Evolutionary conservation across 1,284 basidiomycete species (phyloP), one percentile per base, ranked within the genome.

Genomic region (Cerrena zonata): DNA sequence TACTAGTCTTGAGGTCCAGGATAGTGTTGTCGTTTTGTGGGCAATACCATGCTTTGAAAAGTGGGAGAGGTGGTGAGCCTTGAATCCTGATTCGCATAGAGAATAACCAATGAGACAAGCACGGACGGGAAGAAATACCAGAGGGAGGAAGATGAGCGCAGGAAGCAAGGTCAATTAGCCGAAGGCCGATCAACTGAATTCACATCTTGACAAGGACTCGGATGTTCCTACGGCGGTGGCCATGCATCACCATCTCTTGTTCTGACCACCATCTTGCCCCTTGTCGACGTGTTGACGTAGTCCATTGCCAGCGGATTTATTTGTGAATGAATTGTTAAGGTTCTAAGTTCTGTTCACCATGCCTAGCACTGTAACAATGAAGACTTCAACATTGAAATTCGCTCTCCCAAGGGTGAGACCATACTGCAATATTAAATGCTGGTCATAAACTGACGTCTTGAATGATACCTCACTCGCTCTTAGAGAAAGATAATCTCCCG

Each of bases 1-100:
- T 54, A 2, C 54, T 48, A 0, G 44, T 30, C 48, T 70, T 69
- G 49, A 70, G 61, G 34, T 65, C 58, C 13, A 52, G 30, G 18
- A 70, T 48, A 2, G 60, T 62, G 1, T 59, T 50, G 7, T 60
- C 51, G 5, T 57, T 53, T n/a, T 59, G 50, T 0, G 74, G 47
- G 45, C 63, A 62, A 37, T 70, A 73, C 75, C 77, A 77, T 1
- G 69, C 74, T 50, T 67, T 71, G 34, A 75, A 47, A 7, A 57
- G 52, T 0, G 72, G 68, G 11, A 78, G 59, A 11, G 75, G 74
- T 10, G 66, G 57, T 19, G 57, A 57, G 11, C 69, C 58, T 18
- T 61, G 61, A 52, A 78, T 54, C 51, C 68, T 74, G 52, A 78
- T 61, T 12, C 76, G 68, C 75, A 77, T 74, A 7, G 15, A 7